Base-by-base conservation (phyloP, 2,329 filamentous ascomycete genomes). In the Chaetomium globosum region DNA sequence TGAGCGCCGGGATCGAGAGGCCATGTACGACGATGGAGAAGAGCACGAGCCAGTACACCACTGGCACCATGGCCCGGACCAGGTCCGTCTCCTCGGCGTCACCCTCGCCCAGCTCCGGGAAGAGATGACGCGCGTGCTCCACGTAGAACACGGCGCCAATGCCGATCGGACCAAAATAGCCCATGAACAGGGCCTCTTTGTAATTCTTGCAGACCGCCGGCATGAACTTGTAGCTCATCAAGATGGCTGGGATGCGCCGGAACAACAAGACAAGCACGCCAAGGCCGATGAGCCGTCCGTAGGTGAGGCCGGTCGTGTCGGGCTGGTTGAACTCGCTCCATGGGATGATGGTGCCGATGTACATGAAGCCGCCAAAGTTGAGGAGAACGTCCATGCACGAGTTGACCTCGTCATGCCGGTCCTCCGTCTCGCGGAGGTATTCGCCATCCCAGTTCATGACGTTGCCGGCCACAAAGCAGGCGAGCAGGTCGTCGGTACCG, bases 61-160 rank as follows among this genome's bases (percentile, higher is more conserved):
- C 77, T 36, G 78, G 76, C 0, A 69, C 71, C 1, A 80, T 73
- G 3, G 76, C 77, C 1, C 75, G 73, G n/a, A 80, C 65, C 13
- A 82, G 68, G 39, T 72, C 68, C 48, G 75, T 70, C 66, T 78
- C 75, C 49, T 75, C 74, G 13, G 71, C 73, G 67, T 79, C 78
- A 2, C 74, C 76, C 2, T 75, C 63, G 30, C 72, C 75, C 0
- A 73, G 64, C 5, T 75, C 64, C 0, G 79, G 79, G 64, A 81
- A 80, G 4, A 82, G 70, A 12, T 81, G 75, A 8, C 75, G 74
- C 1, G 78, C 77, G 64, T 82, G 80, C 68, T 82, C 78, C 16
- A 93, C 81, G 75, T 93, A 93, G 75, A 92, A 93, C 28, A 92
- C 83, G 0, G 90, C 90, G 23, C 87, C 89, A 9, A 91, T 89